Evolutionary conservation across 176 grass and related monocot species (phyloP), one percentile per base, ranked within the genome.

Genomic region (Triticum monococcum): DNA sequence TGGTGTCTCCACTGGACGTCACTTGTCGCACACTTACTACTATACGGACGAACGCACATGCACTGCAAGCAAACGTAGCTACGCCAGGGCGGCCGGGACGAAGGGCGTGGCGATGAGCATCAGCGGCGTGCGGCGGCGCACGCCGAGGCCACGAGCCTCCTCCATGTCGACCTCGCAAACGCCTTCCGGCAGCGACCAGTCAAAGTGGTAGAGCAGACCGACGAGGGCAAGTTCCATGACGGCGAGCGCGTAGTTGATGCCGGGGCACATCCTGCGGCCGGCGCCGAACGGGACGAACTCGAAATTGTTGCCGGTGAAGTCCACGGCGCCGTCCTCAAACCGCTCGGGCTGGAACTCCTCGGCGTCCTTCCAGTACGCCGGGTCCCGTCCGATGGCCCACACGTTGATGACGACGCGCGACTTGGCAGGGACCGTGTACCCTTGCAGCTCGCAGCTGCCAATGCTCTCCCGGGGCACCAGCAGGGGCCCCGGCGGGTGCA

Each of bases 401-500:
- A 50, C 80, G 25, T 88, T 88, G 20, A 88, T 18, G 22, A 88
- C 17, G 37, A 88, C 87, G 1, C 81, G 75, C 0, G 87, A 84
- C 52, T 40, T 84, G 9, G 91, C 52, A 4, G 89, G 87, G 10
- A 96, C 78, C 12, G 75, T 77, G 82, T 88, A 96, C 12, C 89
- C 82, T 1, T 87, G 71, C 1, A 96, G 9, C 88, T 91, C 83
- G 43, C 80, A 83, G 8, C 2, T 68, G 1, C 79, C 67, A 13
- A 85, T 81, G 78, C 84, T 83, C 70, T 77, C 81, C 4, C 85
- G 81, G 0, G 91, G 94, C 32, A 91, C 80, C 10, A 94, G 68
- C 14, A 96, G 33, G 0, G 91, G 91, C 11, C 61, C 80, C n/a
- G 94, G 87, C 25, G 91, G 85, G 77, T 96, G 94, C 13, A 96